Evolutionary conservation across 495 filamentous ascomycete species (phyloP), one percentile per base, ranked within the genome.

Genomic region (Penicillium verhagenii): DNA sequence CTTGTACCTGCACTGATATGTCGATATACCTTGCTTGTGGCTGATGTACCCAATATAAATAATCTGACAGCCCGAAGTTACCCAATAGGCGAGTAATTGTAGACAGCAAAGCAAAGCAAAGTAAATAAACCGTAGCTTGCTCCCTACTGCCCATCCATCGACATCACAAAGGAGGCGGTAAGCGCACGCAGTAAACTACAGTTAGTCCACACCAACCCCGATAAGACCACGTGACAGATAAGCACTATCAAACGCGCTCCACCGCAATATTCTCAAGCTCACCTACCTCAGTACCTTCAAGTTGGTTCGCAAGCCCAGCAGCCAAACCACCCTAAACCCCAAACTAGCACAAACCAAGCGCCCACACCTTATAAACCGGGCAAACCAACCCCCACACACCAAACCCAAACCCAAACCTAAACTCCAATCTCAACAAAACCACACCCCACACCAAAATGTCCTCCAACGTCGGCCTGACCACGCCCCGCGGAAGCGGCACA

Each of bases 401-500:
- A 3, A 24, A 10, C 18, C 18, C 39, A 23, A n/a, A 20, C 18
- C 19, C 14, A 6, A 19, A 45, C 16, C 42, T 33, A 19, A 33
- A 9, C 13, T 29, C 23, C 29, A 49, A 47, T 14, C 37, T 19
- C 37, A n/a, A 39, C 49, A 40, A 29, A 57, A 9, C 9, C 50
- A 47, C 14, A 7, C 29, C 28, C 13, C 35, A 28, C 23, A 45
- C 42, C 28, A 53, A 18, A 40, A 98, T 97, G 94, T 93, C 93
- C 52, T 92, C 91, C 55, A 99, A 99, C 79, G 95, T 99, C 73
- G 95, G 95, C 56, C 91, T 99, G 65, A 80, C 88, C 48, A 99
- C 95, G 19, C 95, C 95, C 6, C 89, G 95, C 57, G 95, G 95
- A 53, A 91, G 86, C 61, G 94, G 94, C 52, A 99, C 95, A 55